phyloP scores from a whole-genome alignment of 176 grass and related monocot species.

The Musa beccarii region DNA sequence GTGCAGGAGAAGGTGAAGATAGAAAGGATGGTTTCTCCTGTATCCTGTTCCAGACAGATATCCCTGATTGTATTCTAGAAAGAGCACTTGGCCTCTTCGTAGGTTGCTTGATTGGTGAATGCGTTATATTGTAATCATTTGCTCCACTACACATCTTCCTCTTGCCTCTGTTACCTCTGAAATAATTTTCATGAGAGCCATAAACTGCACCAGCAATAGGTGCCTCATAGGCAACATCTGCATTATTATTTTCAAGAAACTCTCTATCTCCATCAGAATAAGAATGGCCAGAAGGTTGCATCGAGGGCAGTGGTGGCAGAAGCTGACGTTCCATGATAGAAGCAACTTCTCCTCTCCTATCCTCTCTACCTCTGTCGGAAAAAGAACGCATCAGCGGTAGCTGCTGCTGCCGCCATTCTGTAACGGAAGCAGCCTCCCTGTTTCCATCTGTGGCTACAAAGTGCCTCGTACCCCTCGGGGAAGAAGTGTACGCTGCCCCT shows the following conservation, averaged over 20 bases:
- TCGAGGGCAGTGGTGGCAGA: not conserved
- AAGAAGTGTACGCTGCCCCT: not conserved
- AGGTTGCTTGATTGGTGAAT: slow-evolving; percentile 14
- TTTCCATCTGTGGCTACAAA: not conserved
- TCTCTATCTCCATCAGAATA: not conserved
- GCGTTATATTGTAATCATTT: slow-evolving; percentile 15
- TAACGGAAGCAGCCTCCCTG: not conserved
- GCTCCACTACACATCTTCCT: slow-evolving; percentile 32
- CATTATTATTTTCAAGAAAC: slow-evolving; percentile 29
- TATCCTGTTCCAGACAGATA: slow-evolving; percentile 80
- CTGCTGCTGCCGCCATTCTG: not conserved
- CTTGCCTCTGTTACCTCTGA: slow-evolving; percentile 38
- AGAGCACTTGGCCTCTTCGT: slow-evolving; percentile 35
- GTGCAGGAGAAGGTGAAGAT: slow-evolving; percentile 23
- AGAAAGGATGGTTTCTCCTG: slow-evolving; percentile 41
- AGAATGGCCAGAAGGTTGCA: slow-evolving; percentile 3
- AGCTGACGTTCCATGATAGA: not conserved
- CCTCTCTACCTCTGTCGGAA: not conserved
- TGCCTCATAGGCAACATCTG: slow-evolving; percentile 1
- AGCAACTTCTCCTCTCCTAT: not conserved
- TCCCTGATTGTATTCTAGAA: slow-evolving; percentile 32
- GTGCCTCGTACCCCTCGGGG: not conserved
- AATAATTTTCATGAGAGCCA: slow-evolving; percentile 11
- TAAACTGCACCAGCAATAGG: slow-evolving; percentile 6
- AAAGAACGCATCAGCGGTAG: not conserved